Evolutionary conservation across 176 grass and related monocot genomes (phyloP), one percentile per base, ranked within the genome.

Genomic region (Chloris gayana): DNA sequence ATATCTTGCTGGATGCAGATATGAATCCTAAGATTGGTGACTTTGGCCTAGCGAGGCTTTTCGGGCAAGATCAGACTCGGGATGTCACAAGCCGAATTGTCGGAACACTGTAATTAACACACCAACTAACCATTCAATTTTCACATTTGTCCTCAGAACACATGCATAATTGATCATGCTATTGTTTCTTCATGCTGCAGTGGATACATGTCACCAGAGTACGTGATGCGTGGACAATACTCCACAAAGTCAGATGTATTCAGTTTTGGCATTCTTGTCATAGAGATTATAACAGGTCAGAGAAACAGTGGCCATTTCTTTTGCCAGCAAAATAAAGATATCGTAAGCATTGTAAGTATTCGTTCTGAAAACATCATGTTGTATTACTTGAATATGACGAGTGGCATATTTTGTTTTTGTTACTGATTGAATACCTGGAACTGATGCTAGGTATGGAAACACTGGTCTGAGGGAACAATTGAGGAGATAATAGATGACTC

Each of bases 211-310:
- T 37, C 84, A 26, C 84, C 84, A 0, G 84, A 80, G 60, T 85
- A 93, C 11, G 76, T 78, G 44, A 77, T 77, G 54, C 80, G 80
- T 50, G 91, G 91, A 34, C 80, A 77, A 9, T 93, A 84, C 22
- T 93, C 91, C 10, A 77, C 64, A 15, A 93, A 93, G 64, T 93
- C 72, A 22, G 87, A 93, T 6, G 87, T 89, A 37, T 93, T 87
- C 47, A 89, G 91, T 29, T 93, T 86, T 1, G 91, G 81, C 15
- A 21, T 93, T 60, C 78, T 93, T 14, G 33, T 87, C 46, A 82
- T 87, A 76, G 91, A 93, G 76, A 93, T 89, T 19, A 30, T 93
- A 21, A 87, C 84, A 0, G 87, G 91, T 32, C 59, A n/a, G 34
- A 87, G 60, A 53, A 92, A 87, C 41, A 78, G 4, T 0, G 61